phyloP scores from a whole-genome alignment of 495 filamentous ascomycete species.

The Acidiella bohemica region DNA sequence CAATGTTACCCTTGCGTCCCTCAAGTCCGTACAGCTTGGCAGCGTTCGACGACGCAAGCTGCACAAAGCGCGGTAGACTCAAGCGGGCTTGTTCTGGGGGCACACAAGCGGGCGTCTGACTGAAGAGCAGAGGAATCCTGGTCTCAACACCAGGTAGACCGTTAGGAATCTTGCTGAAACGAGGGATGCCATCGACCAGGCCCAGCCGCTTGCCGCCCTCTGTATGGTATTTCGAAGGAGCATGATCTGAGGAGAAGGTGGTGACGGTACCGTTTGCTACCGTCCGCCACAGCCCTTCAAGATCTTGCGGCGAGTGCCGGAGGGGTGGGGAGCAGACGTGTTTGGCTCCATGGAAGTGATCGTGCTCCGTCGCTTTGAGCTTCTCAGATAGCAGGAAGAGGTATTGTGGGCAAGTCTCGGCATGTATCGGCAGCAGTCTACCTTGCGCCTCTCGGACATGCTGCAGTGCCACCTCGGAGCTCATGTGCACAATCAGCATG shows the following conservation, averaged over 20 bases:
- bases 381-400: slow-evolving; percentile 38
- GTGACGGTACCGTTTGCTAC: slow-evolving; percentile 37
- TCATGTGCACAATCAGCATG: slow-evolving; percentile 47
- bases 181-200: slow-evolving; percentile 32
- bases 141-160: slow-evolving; percentile 50
- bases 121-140: slow-evolving; percentile 33
- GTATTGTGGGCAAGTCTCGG: slow-evolving; percentile 55
- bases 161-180: slow-evolving; percentile 44
- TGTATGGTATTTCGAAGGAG: slow-evolving; percentile 40
- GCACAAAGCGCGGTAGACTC: slow-evolving; percentile 42
- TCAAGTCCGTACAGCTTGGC: slow-evolving; percentile 50
- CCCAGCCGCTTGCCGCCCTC: slow-evolving; percentile 36
- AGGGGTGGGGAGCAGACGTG: slow-evolving; percentile 29
- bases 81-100: slow-evolving; percentile 23
- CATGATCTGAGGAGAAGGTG: slow-evolving; percentile 42
- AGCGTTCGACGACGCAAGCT: slow-evolving; percentile 43
- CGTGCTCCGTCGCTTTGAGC: slow-evolving; percentile 35
- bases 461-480: slow-evolving; percentile 36
- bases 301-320: slow-evolving; percentile 22
- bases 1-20: slow-evolving; percentile 40
- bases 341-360: slow-evolving; percentile 37
- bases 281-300: slow-evolving; percentile 26
- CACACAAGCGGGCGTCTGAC: slow-evolving; percentile 13
- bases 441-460: slow-evolving; percentile 45
- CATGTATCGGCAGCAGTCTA: slow-evolving; percentile 42